Conservation (phyloP, 2,329 filamentous ascomycete species). For the Diaporthe ampelina region DNA sequence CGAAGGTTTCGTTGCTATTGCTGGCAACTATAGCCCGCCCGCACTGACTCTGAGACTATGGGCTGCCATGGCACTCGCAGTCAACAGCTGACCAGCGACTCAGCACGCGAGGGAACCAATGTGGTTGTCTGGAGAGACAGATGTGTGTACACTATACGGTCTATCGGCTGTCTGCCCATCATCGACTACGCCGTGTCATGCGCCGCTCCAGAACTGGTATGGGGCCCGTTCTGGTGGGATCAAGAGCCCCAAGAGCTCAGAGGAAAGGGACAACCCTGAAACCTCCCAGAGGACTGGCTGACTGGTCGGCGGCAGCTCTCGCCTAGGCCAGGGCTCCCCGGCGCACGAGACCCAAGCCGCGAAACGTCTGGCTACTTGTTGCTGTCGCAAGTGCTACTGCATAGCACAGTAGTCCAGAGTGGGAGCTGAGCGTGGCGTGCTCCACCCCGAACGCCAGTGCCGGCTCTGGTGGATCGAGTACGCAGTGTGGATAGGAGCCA, state of each 20-base stretch:
- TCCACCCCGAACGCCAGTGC: conserved; percentile 14
- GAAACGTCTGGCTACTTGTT: conserved; percentile 14
- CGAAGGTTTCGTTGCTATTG: background rate
- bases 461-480: background rate
- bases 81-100: background rate
- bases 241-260: background rate
- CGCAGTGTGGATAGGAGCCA: background rate
- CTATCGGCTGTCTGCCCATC: conserved; percentile 18
- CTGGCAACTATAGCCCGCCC: too few relatives aligned
- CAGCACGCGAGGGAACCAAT: too few relatives aligned
- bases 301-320: conserved; percentile 1
- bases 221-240: conserved; percentile 20
- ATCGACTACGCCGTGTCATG: conserved; percentile 27
- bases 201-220: conserved; percentile 8
- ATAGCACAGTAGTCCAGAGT: background rate
- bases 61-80: background rate
- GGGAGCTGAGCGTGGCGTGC: background rate
- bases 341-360: conserved; percentile 14
- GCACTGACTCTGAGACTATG: background rate
- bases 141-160: background rate
- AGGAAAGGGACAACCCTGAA: conserved; percentile 13
- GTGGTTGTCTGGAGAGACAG: too few relatives aligned
- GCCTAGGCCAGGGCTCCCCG: conserved; percentile 5
- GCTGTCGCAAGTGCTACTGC: conserved; percentile 26
- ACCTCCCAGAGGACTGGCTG: background rate